Base-by-base conservation (phyloP, 1,139 yeast genomes). In the Taphrina betulina region DNA sequence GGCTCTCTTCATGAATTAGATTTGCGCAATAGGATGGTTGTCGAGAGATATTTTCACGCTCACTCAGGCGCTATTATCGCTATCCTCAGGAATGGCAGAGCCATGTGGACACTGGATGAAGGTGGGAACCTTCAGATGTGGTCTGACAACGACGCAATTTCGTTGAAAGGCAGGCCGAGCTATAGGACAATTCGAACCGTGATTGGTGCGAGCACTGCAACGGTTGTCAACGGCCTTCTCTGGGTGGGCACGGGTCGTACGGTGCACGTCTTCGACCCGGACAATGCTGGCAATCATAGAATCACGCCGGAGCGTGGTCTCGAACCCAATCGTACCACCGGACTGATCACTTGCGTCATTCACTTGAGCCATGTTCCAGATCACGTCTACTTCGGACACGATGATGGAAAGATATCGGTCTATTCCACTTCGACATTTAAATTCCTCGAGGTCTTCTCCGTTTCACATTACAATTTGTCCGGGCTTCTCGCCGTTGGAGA, bases 81-180 rank as follows among this genome's bases (percentile, higher is more conserved):
- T 10, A 68, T 70, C 14, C 63, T 63, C 37, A 55, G 65, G 2
- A 61, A 62, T 8, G 63, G 63, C 5, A 54, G 59, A 16, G 64
- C 62, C 8, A 60, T 69, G 53, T 71, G 74, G 72, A 68, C 74
- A 0, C 45, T 73, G 45, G 72, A 73, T 43, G 73, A 69, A 2
- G 74, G 71, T 33, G 76, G 77, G 1, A 69, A 70, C 43, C 57
- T 72, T 1, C 67, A 69, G 53, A 61, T 70, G 1, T 73, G 76
- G 76, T 5, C 38, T 1, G 19, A 29, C 17, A 23, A 17, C 14
- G 31, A 34, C 5, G 35, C 38, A 61, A 62, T 7, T 20, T 50
- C 54, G 5, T 14, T 50, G 37, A 40, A 31, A 24, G 28, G 40
- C 26, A 19, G 37, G n/a, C 40, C 54, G 14, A 5, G 10, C 19